phyloP scores from a whole-genome alignment of 2,329 filamentous ascomycete species.

The Apiospora saccharicola region DNA sequence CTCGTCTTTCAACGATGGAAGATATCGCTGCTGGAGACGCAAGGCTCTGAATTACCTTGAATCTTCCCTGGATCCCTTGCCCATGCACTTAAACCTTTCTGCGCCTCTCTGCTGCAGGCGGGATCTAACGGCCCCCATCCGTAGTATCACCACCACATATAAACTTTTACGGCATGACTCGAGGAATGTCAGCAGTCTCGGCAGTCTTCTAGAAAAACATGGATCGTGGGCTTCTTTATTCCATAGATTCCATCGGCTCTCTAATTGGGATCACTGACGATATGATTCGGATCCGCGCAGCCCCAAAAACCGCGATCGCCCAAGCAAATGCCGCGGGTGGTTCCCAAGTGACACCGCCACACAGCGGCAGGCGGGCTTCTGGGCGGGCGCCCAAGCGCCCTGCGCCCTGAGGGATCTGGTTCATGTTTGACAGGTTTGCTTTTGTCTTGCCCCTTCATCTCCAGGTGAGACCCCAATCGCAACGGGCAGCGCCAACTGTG shows the following conservation, averaged over 20 bases:
- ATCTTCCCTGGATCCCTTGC: neutral
- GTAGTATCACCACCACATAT: too few relatives aligned
- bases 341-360: neutral
- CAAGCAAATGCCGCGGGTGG: neutral
- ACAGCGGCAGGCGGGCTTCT: too few relatives aligned
- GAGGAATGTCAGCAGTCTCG: neutral
- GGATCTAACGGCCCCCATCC: neutral
- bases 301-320: neutral
- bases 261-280: neutral
- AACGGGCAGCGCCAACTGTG: neutral
- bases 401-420: neutral
- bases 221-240: neutral
- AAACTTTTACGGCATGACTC: neutral
- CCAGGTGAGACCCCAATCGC: neutral
- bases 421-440: neutral
- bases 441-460: neutral
- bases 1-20: neutral
- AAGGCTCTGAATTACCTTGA: neutral
- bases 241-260: too few relatives aligned
- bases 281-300: neutral
- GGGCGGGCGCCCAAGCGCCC: too few relatives aligned
- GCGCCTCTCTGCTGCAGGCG: neutral
- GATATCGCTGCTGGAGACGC: neutral
- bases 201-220: neutral
- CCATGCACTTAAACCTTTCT: neutral